Base-by-base conservation (phyloP, 306 rosid species). In the Quercus bicolor region DNA sequence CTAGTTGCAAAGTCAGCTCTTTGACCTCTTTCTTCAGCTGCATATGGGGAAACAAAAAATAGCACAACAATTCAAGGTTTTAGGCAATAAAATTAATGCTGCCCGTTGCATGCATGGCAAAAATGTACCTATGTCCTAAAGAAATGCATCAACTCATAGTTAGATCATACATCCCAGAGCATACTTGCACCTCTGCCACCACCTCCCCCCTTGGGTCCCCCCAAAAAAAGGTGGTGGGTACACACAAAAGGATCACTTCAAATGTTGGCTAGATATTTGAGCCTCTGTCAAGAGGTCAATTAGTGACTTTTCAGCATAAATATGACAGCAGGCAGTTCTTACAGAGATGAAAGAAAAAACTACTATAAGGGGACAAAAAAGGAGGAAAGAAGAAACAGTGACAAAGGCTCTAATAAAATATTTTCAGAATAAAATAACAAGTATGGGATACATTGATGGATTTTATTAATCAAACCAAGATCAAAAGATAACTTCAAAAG, bases 21-120 rank as follows among this genome's bases (percentile, higher is more conserved):
- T 75, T 77, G 20, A 91, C 55, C 88, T 93, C 96, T 80, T 86
- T 88, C 87, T 83, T 91, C 71, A 96, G 94, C 99, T 96, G 93
- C 90, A 85, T 51, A 57, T 40, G 65, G 56, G 57, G 55, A 68
- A 43, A 78, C 40, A 74, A 70, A 77, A 57, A 54, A 13, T 83
- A 77, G 14, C 60, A 18, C 75, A 60, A 59, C 10, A 52, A 37
- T 70, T 77, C 79, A 76, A 74, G 31, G 69, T 40, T 54, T 33
- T 51, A 74, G 37, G 62, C 72, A 6, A 34, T 24, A 66, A 74
- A 73, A 68, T 52, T 52, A 29, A 75, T 51, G 62, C 56, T 55
- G 15, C 14, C 37, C 6, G 8, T 12, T 33, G 24, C 48, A 65
- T 31, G 45, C 33, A 33, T 18, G 45, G 23, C 21, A 65, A 29